Percentiles rank a stretch among this genome's conserved stretches.
Evolutionary conservation across 2,329 filamentous ascomycete species (phyloP).

Genomic region (Thelonectria olida): DNA sequence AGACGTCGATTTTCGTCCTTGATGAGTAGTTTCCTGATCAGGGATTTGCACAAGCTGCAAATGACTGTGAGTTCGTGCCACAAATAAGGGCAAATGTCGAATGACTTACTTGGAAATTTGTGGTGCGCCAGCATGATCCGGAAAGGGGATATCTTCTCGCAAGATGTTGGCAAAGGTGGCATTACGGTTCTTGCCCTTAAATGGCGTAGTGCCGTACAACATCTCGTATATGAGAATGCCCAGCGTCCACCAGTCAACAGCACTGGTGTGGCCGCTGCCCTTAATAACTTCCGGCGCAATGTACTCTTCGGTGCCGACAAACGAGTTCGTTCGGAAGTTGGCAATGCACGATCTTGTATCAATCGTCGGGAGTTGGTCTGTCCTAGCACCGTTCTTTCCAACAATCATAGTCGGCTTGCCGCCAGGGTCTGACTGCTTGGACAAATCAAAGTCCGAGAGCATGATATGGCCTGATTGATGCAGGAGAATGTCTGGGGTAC

Average conservation of each 20-base stretch:
- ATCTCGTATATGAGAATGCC: conserved; percentile 99
- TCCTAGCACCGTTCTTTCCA: conserved; percentile 86
- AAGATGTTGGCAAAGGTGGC: conserved; percentile 98
- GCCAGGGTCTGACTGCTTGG: conserved; percentile 95
- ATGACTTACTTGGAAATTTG: conserved; percentile 87
- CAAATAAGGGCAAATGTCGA: neutral
- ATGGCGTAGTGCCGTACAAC: conserved; percentile 97
- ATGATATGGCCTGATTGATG: conserved; percentile 99
- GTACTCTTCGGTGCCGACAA: conserved; percentile 98
- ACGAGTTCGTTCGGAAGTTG: conserved; percentile 98
- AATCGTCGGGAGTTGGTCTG: conserved; percentile 90
- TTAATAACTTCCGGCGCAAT: conserved; percentile 99
- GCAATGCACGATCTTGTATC: conserved; percentile 98
- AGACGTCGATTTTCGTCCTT: conserved; percentile 96
- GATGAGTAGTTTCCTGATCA: conserved; percentile 96
- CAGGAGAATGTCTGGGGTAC: conserved; percentile 83
- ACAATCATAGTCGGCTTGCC: conserved; percentile 98
- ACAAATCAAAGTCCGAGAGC: conserved; percentile 98
- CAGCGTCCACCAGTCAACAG: conserved; percentile 99
- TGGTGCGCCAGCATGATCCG: conserved; percentile 83
- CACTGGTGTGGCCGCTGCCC: conserved; percentile 96
- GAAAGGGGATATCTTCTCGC: conserved; percentile 94
- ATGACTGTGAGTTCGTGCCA: conserved; percentile 23
- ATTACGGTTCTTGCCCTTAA: conserved; percentile 99
- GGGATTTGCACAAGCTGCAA: conserved; percentile 87